Evolutionary conservation across 2,329 filamentous ascomycete genomes (phyloP).

Genomic region (Cryphonectria japonica): DNA sequence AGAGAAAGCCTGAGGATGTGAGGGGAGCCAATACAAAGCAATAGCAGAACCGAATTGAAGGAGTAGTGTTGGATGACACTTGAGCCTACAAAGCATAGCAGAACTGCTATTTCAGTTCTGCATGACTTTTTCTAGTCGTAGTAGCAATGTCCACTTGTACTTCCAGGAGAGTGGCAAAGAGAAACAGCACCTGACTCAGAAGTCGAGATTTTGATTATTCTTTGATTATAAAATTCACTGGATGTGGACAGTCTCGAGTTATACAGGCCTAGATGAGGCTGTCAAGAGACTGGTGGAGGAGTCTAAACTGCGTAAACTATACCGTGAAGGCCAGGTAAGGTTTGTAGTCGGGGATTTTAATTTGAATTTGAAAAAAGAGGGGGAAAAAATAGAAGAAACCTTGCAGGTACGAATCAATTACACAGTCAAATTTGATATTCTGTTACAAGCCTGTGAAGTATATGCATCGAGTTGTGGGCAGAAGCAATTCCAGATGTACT

Average conservation of each 20-base stretch:
- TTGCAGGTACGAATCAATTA: not conserved
- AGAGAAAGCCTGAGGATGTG: not conserved
- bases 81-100: not conserved
- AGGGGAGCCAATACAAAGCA: not conserved
- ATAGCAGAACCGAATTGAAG: not conserved
- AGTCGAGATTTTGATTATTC: not conserved
- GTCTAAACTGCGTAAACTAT: not conserved
- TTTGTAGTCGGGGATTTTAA: no score
- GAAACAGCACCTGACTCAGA: not conserved
- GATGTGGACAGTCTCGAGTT: constrained; percentile 10
- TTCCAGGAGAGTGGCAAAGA: not conserved
- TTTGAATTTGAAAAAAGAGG: no score
- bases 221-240: not conserved
- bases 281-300: not conserved
- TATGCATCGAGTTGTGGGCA: not conserved
- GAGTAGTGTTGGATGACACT: not conserved
- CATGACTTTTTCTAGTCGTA: not conserved
- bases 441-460: not conserved
- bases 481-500: not conserved
- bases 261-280: not conserved
- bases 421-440: no score
- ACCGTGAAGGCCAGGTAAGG: no score
- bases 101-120: not conserved
- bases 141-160: not conserved
- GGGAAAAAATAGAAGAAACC: not conserved